Evolutionary conservation across 495 filamentous ascomycete genomes (phyloP), one percentile per base, ranked within the genome.

Genomic region (Penicillium mononematosum): DNA sequence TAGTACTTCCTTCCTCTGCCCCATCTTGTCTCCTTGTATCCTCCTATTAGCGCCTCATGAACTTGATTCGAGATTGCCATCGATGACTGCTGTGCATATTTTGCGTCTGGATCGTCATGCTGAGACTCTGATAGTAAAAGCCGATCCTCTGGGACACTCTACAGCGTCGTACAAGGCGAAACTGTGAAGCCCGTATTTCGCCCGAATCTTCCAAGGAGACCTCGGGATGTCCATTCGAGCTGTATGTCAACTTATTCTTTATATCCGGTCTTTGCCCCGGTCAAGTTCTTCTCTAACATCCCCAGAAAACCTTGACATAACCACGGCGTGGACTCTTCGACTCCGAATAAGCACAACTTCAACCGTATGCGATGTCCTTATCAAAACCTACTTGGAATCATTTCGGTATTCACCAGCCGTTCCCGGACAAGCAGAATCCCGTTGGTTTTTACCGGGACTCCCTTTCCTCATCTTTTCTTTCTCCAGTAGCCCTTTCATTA

Each of bases 281-380:
- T 20, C 12, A 22, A 29, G 39, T 42, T 29, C n/a, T 5, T 41
- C 17, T 42, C 45, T 50, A 56, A 60, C 57, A 48, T 57, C 36
- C 51, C 1, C 47, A 52, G 49, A 42, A 8, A 25, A 29, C 32
- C 38, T 52, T 52, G 36, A 31, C 20, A 41, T 51, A 51, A 50
- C 31, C 55, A 38, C 47, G 22, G 27, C 36, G 25, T 56, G 58
- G 65, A 66, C 46, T 42, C 50, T 16, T 41, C 19, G 31, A 41
- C 42, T 50, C 47, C 44, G 32, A 53, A 11, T 60, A 51, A 42
- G 19, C 24, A 50, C 31, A 31, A 38, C 38, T 24, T 56, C 44
- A 20, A 41, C 44, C 57, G 63, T 66, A 69, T 75, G 74, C 72
- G 59, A 76, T 78, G 76, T 75, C 73, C 74, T 61, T 78, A 60